These are phyloP conservation scores for Trametes polyzona DNA, from an alignment of 1,284 basidiomycete species.

Conservation along the genomic window DNA sequence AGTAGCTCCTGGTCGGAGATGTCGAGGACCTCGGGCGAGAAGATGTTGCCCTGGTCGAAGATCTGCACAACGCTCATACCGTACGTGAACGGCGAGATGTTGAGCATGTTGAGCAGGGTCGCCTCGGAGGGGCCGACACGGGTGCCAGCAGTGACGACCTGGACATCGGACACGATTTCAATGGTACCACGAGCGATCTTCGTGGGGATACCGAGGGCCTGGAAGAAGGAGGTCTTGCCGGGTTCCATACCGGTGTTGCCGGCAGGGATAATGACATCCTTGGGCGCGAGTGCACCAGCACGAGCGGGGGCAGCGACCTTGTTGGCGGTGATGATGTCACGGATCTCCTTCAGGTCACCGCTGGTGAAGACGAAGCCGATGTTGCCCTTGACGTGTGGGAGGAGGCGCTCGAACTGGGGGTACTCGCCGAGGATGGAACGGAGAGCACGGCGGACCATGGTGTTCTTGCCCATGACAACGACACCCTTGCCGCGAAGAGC, in stretches of 20 bases:
- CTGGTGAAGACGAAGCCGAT: constrained; percentile 99
- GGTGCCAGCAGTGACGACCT: constrained; percentile 91
- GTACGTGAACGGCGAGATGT: constrained; percentile 98
- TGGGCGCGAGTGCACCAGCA: constrained; percentile 95
- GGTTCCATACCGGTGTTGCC: constrained; percentile 99
- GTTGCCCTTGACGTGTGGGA: constrained; percentile 96
- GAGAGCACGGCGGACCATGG: constrained; percentile 98
- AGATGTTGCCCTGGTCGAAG: constrained; percentile 90
- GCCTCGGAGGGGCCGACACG: constrained; percentile 98
- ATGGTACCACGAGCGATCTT: constrained; percentile 99
- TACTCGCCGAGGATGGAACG: constrained; percentile 88
- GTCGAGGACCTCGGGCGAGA: constrained; percentile 92
- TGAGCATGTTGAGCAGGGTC: constrained; percentile 98
- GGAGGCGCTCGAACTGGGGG: constrained; percentile 95
- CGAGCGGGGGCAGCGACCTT: constrained; percentile 98
- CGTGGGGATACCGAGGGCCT: constrained; percentile 99
- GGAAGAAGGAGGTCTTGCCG: constrained; percentile 99
- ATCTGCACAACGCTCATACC: constrained; percentile 97
- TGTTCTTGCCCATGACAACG: constrained; percentile 99
- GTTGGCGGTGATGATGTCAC: constrained; percentile 92
- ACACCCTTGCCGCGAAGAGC: constrained; percentile 95
- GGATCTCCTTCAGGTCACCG: constrained; percentile 92
- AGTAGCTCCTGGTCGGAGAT: constrained; percentile 91
- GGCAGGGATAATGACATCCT: constrained; percentile 90
- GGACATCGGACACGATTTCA: constrained; percentile 97